Evolutionary conservation across 2,329 filamentous ascomycete genomes (phyloP).

Genomic region (Cladorrhinum sp.): DNA sequence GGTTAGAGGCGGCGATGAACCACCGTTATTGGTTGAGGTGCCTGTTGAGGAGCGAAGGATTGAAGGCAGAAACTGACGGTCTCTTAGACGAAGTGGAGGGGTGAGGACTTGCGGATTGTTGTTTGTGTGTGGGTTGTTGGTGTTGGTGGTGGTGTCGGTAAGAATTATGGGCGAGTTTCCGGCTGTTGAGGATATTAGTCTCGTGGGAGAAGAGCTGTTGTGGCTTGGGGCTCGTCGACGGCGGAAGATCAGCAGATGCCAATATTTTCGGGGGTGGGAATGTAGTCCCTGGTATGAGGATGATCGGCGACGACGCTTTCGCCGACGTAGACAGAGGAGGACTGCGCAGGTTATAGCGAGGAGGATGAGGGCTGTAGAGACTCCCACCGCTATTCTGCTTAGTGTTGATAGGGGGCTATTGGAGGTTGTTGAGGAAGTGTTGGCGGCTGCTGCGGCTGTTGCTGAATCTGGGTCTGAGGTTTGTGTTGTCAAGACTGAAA

Average conservation of each 20-base stretch:
- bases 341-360: conserved; percentile 37
- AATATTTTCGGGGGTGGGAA: conserved; percentile 10
- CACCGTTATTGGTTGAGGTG: conserved; percentile 4
- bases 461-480: neutral
- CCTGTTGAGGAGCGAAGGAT: conserved; percentile 27
- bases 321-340: conserved; percentile 38
- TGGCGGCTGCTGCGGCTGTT: neutral
- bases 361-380: conserved; percentile 41
- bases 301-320: conserved; percentile 23
- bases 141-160: neutral
- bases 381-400: conserved; percentile 44
- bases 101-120: conserved; percentile 33
- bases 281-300: conserved; percentile 24
- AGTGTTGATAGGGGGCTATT: conserved; percentile 35
- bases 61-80: conserved; percentile 42
- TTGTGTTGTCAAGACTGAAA: neutral
- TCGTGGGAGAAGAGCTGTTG: conserved; percentile 35
- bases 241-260: conserved; percentile 10
- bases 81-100: conserved; percentile 47
- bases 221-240: conserved; percentile 25
- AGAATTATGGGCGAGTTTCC: conserved; percentile 30
- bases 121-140: neutral
- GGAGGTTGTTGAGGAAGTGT: conserved; percentile 25
- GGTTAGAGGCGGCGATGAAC: conserved; percentile 31
- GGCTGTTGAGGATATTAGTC: conserved; percentile 39